Percentiles rank a stretch among this genome's conserved stretches.
These are phyloP conservation scores for Plasmodium vinckei DNA, from an alignment of 169 alveolate species.

Conservation along the genomic window DNA sequence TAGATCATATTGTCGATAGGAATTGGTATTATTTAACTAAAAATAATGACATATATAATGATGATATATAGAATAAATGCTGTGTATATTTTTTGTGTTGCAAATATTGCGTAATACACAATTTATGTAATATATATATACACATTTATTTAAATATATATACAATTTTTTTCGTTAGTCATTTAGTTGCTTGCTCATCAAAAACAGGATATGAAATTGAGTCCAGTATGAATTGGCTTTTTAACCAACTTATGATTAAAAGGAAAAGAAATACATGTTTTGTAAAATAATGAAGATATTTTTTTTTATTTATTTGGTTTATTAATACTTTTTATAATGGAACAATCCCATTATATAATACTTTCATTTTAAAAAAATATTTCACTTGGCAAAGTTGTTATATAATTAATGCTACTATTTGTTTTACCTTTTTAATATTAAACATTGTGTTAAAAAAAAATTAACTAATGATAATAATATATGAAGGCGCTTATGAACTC, in stretches of 20 bases:
- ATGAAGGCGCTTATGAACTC: no score
- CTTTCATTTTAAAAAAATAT: no score
- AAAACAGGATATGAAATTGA: constrained; percentile 64
- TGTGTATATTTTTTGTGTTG: not conserved
- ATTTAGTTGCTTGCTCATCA: constrained; percentile 64
- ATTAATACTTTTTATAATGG: not conserved
- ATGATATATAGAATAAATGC: not conserved
- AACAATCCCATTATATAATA: no score
- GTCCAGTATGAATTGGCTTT: constrained; percentile 59
- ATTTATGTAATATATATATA: not conserved
- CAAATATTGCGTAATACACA: not conserved
- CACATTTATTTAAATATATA: not conserved
- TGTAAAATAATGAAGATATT: constrained; percentile 2
- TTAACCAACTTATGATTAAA: constrained; percentile 45
- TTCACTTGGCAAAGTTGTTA: no score
- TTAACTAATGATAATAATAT: no score
- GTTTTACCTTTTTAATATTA: no score
- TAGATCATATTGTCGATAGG: constrained; percentile 71
- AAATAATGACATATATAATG: not conserved
- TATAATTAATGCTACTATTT: no score
- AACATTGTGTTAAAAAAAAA: no score
- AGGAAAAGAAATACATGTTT: constrained; percentile 39
- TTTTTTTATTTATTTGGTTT: not conserved
- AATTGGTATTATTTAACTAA: constrained; percentile 24
- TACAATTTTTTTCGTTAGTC: not conserved